Conservation (phyloP, 163 green algal species). For the Chlorella variabilis region DNA sequence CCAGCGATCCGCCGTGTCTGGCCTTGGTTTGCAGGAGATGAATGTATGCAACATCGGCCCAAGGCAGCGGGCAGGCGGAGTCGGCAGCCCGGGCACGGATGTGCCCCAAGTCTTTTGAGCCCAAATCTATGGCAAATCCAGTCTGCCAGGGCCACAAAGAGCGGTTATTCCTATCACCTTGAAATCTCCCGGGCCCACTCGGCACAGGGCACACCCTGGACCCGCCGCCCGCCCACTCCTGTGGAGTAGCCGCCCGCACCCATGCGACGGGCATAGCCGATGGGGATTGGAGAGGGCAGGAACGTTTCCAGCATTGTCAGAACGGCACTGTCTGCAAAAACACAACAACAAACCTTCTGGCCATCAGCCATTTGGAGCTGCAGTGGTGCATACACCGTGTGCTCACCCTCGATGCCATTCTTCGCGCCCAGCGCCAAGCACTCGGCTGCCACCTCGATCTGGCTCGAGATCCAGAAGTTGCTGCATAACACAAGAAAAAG, state of each 20-base stretch:
- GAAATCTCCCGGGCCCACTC: too few relatives aligned
- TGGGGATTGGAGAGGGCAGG: conserved; percentile 30
- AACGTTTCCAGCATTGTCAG: conserved; percentile 52
- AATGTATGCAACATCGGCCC: conserved; percentile 50
- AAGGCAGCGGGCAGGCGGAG: conserved; percentile 46
- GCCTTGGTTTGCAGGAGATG: conserved; percentile 53
- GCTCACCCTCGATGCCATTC: conserved; percentile 38
- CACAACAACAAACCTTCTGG: too few relatives aligned
- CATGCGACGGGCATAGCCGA: conserved; percentile 57
- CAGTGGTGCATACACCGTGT: too few relatives aligned
- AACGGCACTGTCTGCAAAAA: conserved; percentile 18
- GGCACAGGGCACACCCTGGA: too few relatives aligned
- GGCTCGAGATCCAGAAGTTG: conserved; percentile 61
- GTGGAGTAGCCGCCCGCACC: conserved; percentile 38
- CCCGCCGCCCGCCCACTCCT: neutral
- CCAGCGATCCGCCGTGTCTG: conserved; percentile 42
- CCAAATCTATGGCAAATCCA: conserved; percentile 49
- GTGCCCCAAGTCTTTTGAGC: conserved; percentile 62
- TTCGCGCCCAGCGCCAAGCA: conserved; percentile 62
- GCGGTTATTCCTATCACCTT: too few relatives aligned
- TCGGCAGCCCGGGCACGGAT: conserved; percentile 52
- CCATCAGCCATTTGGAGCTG: too few relatives aligned
- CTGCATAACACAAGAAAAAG: conserved; percentile 6
- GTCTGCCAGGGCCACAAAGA: conserved; percentile 10
- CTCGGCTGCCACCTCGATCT: conserved; percentile 59